Evolutionary conservation across 2,329 filamentous ascomycete species (phyloP), one percentile per base, ranked within the genome.

Genomic region (Scedosporium boydii): DNA sequence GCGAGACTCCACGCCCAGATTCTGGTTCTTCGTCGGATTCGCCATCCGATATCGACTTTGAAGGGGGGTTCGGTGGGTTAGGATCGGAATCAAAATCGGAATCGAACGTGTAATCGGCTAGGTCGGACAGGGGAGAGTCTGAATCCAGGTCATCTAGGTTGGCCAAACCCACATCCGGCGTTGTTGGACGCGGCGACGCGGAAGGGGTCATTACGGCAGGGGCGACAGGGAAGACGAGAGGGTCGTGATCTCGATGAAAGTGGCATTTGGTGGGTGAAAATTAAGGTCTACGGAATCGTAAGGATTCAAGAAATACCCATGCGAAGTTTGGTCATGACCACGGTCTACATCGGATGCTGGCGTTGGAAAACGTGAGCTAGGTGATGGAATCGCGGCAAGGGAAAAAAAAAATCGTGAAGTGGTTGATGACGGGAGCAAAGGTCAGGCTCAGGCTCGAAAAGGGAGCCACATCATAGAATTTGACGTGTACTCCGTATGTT

Each of bases 261-360:
- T 76, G 73, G 80, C 84, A 87, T 87, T 79, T 82, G 83, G 74
- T 69, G 73, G 64, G 73, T 70, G 73, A 72, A 82, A 83, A 84
- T 75, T 73, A 76, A 76, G 71, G 79, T 87, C 84, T 80, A 79
- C 74, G 69, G 73, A 80, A 77, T 74, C 69, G 73, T 77, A 75
- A 68, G 66, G 69, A 69, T 75, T 78, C 73, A 78, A 69, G 70
- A 73, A 78, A 72, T 77, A 70, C 73, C 70, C 69, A 76, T 71
- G 73, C 73, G 71, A 76, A 77, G 68, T 86, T 76, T 84, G 77
- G 72, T 73, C 80, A 83, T 85, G 77, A 72, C 80, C 77, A 80
- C 77, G 74, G 70, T 71, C 74, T 75, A 78, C 72, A 14, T 9
- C 26, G 55, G 63, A 56, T 41, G 60, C 23, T 61, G 63, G 62